A percentile compares a stretch with the other conserved stretches of the same genome.
Evolutionary conservation across 2,329 filamentous ascomycete species (phyloP).

Genomic region (Aureobasidium vineae): DNA sequence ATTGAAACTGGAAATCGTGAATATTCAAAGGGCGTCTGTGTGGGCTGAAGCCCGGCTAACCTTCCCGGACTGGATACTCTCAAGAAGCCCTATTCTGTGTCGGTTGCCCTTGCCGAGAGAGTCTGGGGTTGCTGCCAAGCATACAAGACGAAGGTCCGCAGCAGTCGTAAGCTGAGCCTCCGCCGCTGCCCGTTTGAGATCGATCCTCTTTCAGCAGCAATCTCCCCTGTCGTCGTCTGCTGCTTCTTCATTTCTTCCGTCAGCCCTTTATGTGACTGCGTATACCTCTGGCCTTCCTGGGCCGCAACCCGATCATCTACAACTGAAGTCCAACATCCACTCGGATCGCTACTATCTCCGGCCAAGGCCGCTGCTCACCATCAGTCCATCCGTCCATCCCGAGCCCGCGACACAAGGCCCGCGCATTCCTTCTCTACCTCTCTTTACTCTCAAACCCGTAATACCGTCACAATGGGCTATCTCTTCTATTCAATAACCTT

Average conservation of each 20-base stretch:
- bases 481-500: conserved; percentile 76
- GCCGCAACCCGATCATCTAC: neutral
- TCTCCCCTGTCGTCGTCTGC: conserved; percentile 7
- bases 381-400: conserved; percentile 10
- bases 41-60: conserved; percentile 26
- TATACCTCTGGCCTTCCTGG: neutral
- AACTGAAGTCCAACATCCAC: neutral
- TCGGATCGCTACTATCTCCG: conserved; percentile 5
- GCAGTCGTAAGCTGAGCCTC: conserved; percentile 13
- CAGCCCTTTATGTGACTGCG: conserved; percentile 19
- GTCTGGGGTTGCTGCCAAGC: neutral
- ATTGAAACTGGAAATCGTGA: conserved; percentile 6
- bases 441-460: neutral
- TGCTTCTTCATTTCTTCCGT: neutral
- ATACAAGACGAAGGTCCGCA: neutral
- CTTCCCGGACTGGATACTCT: neutral
- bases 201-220: conserved; percentile 12
- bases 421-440: conserved; percentile 1
- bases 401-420: neutral
- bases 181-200: neutral
- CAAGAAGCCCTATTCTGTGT: neutral
- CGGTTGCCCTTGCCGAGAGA: conserved; percentile 1
- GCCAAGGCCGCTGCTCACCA: neutral
- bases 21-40: conserved; percentile 15
- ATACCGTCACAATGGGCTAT: conserved; percentile 62